Base-by-base conservation (phyloP, 768 basidiomycete genomes). In the Hygrophorus pudorinus region DNA sequence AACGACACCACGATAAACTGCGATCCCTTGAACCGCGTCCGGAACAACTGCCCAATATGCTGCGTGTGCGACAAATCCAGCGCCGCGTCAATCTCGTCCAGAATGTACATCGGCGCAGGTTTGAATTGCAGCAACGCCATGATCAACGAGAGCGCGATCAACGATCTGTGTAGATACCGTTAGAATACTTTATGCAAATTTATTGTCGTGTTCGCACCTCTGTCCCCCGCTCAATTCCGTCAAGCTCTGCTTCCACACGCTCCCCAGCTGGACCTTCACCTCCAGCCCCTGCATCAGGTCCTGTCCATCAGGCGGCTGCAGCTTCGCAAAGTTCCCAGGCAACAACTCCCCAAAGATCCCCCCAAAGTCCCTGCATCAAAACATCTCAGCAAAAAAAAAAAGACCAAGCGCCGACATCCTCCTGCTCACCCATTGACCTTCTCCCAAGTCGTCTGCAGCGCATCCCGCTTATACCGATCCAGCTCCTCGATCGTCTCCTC, bases 61-160 rank as follows among this genome's bases (percentile, higher is more conserved):
- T 98, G 92, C 1, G 90, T 94, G 53, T 94, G 91, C 21, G 90
- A 93, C 10, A 98, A 68, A 64, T 99, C 96, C 20, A 98, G 75
- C 6, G 94, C 94, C 0, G 96, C 93, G 61, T 98, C 96, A 50
- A 99, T 94, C 64, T 99, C 96, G 65, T 99, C 96, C 7, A 99
- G 76, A 58, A 99, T 99, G 63, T 98, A 98, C 90, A 98, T 92
- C 2, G 92, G 94, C 12, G 94, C 93, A 6, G 94, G 93, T 58
- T 97, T 97, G 75, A 97, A 97, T 60, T 97, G 92, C n/a, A 98
- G 79, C 13, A 99, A 77, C 0, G 96, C 86, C 92, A 99, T 94
- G 68, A 98, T 98, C 31, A 99, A 73, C 10, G 94, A 98, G 1
- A 99, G 76, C 0, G 96, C 96, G 56, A 99, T 98, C 51, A 99